Evolutionary conservation across 164 flowering plant genomes (phyloP), one percentile per base, ranked within the genome.

Genomic region (Platanus orientalis): DNA sequence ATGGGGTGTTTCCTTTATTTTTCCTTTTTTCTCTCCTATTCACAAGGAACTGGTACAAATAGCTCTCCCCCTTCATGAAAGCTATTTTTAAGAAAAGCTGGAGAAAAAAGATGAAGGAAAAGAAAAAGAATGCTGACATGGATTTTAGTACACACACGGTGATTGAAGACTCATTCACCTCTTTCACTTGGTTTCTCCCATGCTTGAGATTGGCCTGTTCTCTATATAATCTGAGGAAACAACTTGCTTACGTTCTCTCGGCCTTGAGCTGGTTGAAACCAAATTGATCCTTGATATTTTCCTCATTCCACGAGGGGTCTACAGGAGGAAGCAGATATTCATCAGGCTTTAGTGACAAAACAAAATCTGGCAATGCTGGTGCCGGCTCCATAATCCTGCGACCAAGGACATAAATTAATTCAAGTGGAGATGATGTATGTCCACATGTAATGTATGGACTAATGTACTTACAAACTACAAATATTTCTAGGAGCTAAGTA

Each of bases 311-410:
- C 17, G 81, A 83, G n/a, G 76, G 62, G 54, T 89, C 78, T 45
- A 83, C 80, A 0, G 76, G 58, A 39, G 99, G 97, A 61, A 91
- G 93, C 62, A 80, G 92, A 71, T 82, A 94, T 10, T 94, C 99
- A 58, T 94, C 99, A 0, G 98, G 96, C 69, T 86, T 94, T 58
- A 91, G 64, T 27, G 97, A 91, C 84, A 94, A 70, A 2, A 90
- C 87, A 68, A 94, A 91, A 63, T 91, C 98, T 3, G 98, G 99
- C 76, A 94, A 65, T 36, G 91, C 74, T 19, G 99, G 99, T 20
- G 93, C 99, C 1, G 90, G 84, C 84, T 89, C 96, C 79, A 84
- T 79, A 62, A 84, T 81, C 71, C 97, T 89, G 89, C 68, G 69
- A 32, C 57, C 21, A 64, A 59, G 20, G 28, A n/a, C n/a, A n/a